Conservation (phyloP, 495 filamentous ascomycete genomes). For the Tuber melanosporum region DNA sequence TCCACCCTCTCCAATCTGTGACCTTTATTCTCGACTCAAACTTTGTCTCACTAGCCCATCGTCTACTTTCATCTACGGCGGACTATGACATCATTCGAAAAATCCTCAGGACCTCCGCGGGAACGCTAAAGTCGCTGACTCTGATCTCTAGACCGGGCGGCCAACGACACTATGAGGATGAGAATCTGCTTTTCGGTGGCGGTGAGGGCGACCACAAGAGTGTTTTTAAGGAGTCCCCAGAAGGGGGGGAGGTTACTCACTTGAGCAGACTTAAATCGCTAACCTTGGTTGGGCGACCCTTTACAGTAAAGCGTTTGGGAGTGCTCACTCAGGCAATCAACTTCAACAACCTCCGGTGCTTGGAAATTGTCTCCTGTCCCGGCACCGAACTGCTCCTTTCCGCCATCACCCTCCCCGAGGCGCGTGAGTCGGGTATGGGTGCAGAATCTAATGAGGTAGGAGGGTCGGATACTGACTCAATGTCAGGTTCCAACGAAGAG, state of each 20-base stretch:
- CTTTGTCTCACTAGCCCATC: slow-evolving; percentile 17
- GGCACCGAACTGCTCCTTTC: slow-evolving; percentile 3
- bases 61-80: slow-evolving; percentile 3
- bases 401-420: not conserved
- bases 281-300: slow-evolving; percentile 8
- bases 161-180: slow-evolving; percentile 11
- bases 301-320: slow-evolving; percentile 1
- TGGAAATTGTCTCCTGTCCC: slow-evolving; percentile 5
- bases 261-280: slow-evolving; percentile 7
- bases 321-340: slow-evolving; percentile 10
- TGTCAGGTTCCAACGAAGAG: too few relatives aligned
- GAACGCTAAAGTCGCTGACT: slow-evolving; percentile 9
- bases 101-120: slow-evolving; percentile 19
- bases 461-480: too few relatives aligned
- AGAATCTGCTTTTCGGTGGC: slow-evolving; percentile 13
- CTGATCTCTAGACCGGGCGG: not conserved
- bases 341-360: slow-evolving; percentile 7
- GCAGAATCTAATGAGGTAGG: not conserved
- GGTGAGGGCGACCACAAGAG: not conserved
- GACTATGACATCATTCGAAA: slow-evolving; percentile 24
- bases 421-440: not conserved
- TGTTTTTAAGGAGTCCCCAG: slow-evolving; percentile 1
- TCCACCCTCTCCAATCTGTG: slow-evolving; percentile 13
- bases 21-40: slow-evolving; percentile 15
- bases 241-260: not conserved